Base-by-base conservation (phyloP, 352 stramenopile species). In the Achlya hypogyna region DNA sequence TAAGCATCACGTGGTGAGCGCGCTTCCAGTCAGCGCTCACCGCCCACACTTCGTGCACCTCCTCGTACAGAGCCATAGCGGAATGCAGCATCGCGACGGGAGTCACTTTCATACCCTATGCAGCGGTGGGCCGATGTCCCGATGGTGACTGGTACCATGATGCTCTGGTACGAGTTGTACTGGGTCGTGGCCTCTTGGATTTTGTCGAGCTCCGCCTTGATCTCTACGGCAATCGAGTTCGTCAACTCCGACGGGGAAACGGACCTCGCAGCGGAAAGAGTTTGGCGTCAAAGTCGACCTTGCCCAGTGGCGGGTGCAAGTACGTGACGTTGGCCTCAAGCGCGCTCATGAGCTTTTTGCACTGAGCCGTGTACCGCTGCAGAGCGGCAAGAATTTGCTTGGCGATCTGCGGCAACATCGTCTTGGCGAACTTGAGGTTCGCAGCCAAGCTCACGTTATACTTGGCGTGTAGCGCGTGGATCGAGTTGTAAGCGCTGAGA, bases 101-200 rank as follows among this genome's bases (percentile, higher is more conserved):
- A 1, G 76, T 76, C 14, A 82, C 70, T 40, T 88, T 87, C 28
- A 88, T 70, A 5, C 79, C 79, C 60, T 67, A 58, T 16, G 49
- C 51, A 42, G n/a, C n/a, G n/a, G n/a, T n/a, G n/a, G n/a, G n/a
- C n/a, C n/a, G n/a, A n/a, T n/a, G n/a, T n/a, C n/a, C n/a, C n/a
- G n/a, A n/a, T n/a, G n/a, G n/a, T n/a, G n/a, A n/a, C n/a, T 10
- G 38, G n/a, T 23, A 67, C 60, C 10, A 89, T 79, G 73, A 88
- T 85, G 47, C 73, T 72, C 49, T 91, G 80, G 51, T 89, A 91
- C 18, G 85, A 78, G 66, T 86, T 75, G 38, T 89, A 91, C n/a
- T 87, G 53, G 29, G 63, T 70, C 3, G 76, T 76, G 4, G 82
- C 73, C 29, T 84, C 78, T 54, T 78, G 72, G 32, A 89, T 88